Evolutionary conservation across 768 basidiomycete genomes (phyloP), one percentile per base, ranked within the genome.

Genomic region (Suillus paluster): DNA sequence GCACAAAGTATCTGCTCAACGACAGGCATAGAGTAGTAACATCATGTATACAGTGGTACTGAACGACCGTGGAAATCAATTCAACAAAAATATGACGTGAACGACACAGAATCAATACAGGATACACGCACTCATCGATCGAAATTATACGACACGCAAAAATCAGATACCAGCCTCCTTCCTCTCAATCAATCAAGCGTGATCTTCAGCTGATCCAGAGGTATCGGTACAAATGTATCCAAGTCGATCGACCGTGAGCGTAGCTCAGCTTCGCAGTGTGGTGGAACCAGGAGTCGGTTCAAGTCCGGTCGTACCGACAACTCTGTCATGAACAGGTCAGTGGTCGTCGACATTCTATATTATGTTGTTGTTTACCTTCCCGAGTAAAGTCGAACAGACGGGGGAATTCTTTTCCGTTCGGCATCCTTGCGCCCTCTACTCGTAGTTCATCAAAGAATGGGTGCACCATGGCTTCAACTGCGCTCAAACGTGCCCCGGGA

Each of bases 361-460:
- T 25, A 6, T 49, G 59, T 25, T 52, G 39, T 33, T 39, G 79
- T 93, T 79, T 67, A 95, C 95, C 95, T 81, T 97, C 97, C 65
- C 92, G 88, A 60, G 95, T 94, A 74, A 97, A 98, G 81, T 99
- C 87, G 77, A 99, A 99, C 66, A 99, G 79, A 38, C 85, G 84
- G 2, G 97, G 97, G 78, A 98, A 94, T 57, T 97, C 94, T 76
- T 94, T 96, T 64, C 97, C 96, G 68, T 96, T 97, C 9, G 96
- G 95, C 94, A 99, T 94, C 77, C 89, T 87, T 49, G 93, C 91
- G 0, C 94, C 95, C 72, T 96, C 93, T 46, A 84, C 84, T 65
- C 94, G 87, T 69, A 99, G 77, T 78, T 99, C 97, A 73, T 99
- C 96, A 75, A 99, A 99, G 90, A 99, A 96, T 30, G 92, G 88